Evolutionary conservation across 768 basidiomycete species (phyloP).

Genomic region (Rubroboletus satanas): DNA sequence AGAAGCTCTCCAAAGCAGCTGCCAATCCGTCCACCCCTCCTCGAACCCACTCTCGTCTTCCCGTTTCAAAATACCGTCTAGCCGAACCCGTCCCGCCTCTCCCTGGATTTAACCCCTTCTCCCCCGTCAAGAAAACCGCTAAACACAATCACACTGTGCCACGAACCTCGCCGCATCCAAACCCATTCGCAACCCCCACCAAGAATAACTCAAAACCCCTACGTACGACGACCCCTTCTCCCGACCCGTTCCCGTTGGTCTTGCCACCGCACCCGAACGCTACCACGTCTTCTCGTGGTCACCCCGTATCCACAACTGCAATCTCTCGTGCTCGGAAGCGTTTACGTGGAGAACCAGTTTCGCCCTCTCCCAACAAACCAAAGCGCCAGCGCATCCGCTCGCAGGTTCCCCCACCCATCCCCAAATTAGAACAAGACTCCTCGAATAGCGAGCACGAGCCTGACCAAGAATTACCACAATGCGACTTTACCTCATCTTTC

Average conservation of each 20-base stretch:
- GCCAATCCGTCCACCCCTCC: conserved; percentile 33
- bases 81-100: conserved; percentile 51
- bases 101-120: conserved; percentile 71
- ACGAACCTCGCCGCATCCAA: conserved; percentile 22
- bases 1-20: conserved; percentile 58
- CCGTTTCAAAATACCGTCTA: conserved; percentile 48
- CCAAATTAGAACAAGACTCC: conserved; percentile 27
- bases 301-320: conserved; percentile 36
- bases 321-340: conserved; percentile 74
- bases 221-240: conserved; percentile 30
- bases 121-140: conserved; percentile 57
- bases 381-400: conserved; percentile 60
- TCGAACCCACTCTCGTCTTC: conserved; percentile 24
- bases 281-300: conserved; percentile 16
- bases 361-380: conserved; percentile 75
- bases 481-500: conserved; percentile 42
- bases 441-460: conserved; percentile 36
- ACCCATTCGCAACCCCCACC: conserved; percentile 46
- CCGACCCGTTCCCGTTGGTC: conserved; percentile 41
- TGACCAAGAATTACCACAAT: conserved; percentile 29
- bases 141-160: conserved; percentile 3
- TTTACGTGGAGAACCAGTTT: conserved; percentile 77
- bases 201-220: conserved; percentile 31
- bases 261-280: conserved; percentile 9
- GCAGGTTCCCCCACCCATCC: conserved; percentile 38